Conservation (phyloP, 176 grass and related monocot genomes). For the Zizania latifolia region DNA sequence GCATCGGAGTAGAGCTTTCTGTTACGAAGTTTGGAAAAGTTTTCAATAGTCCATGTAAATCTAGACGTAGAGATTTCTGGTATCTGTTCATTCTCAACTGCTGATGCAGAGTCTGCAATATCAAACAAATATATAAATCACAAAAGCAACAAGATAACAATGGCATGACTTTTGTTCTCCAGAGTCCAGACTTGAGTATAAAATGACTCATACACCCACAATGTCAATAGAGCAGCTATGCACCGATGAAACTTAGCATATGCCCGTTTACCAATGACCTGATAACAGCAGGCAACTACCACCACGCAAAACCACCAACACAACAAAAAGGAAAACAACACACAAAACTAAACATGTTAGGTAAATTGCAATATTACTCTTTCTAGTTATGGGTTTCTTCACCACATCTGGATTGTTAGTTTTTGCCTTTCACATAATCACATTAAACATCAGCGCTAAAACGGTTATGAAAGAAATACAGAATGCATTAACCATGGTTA, state of each 20-base stretch:
- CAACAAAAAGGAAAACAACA: background rate
- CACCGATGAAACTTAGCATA: background rate
- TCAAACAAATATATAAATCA: slow-evolving; percentile 13
- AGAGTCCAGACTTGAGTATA: background rate
- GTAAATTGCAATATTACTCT: background rate
- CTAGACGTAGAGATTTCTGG: slow-evolving; percentile 52
- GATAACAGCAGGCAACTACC: background rate
- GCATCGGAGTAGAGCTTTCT: slow-evolving; percentile 52
- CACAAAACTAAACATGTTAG: background rate
- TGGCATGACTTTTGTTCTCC: background rate
- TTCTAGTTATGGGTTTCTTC: slow-evolving; percentile 1
- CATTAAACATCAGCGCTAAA: background rate
- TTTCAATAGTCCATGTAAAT: slow-evolving; percentile 59
- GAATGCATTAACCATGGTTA: background rate
- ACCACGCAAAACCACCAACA: background rate
- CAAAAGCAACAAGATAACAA: background rate
- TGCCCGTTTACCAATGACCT: background rate
- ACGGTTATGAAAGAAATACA: background rate
- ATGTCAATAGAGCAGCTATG: slow-evolving; percentile 7
- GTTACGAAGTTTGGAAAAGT: slow-evolving; percentile 21
- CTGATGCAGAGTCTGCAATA: slow-evolving; percentile 29
- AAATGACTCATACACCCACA: background rate
- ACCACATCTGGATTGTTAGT: background rate
- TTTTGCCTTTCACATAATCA: background rate
- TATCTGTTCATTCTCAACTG: slow-evolving; percentile 33